Percentiles rank a stretch among this genome's conserved stretches.
phyloP scores from a whole-genome alignment of 495 filamentous ascomycete species.

The Penicillium desertorum region DNA sequence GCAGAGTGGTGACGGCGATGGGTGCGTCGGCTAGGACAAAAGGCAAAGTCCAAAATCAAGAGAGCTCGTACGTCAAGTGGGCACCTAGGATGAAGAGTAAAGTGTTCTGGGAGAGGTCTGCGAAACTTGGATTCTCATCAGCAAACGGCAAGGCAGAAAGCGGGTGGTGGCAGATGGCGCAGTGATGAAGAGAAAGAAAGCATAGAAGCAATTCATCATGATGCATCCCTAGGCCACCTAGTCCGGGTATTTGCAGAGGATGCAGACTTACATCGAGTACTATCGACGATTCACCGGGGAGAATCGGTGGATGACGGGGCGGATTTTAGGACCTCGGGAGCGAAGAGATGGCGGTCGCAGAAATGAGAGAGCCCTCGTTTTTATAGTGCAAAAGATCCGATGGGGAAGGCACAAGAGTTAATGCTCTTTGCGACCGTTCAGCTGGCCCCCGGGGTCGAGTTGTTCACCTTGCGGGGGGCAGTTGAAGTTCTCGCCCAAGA shows the following conservation, averaged over 20 bases:
- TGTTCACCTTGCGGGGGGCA: constrained; percentile 5
- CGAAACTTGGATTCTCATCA: constrained; percentile 2
- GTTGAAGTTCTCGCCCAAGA: constrained; percentile 13
- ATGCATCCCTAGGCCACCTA: background rate
- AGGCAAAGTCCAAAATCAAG: background rate
- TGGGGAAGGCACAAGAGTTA: background rate
- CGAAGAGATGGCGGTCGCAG: background rate
- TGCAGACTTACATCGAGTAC: background rate
- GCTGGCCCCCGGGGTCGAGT: background rate
- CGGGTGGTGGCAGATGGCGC: constrained; percentile 10
- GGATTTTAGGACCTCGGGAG: background rate
- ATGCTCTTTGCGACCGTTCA: background rate
- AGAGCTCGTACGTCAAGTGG: background rate
- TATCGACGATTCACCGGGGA: background rate
- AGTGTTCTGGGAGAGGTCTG: constrained; percentile 2
- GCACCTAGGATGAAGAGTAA: background rate
- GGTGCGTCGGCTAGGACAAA: background rate
- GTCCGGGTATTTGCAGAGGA: no score
- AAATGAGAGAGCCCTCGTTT: background rate
- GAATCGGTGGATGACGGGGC: background rate
- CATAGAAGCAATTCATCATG: background rate
- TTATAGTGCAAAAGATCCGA: background rate
- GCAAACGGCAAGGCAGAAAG: constrained; percentile 5
- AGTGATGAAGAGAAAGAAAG: constrained; percentile 2
- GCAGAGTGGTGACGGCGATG: background rate